Evolutionary conservation across 1,139 yeast species (phyloP), one percentile per base, ranked within the genome.

Genomic region (Blastobotrys apis): DNA sequence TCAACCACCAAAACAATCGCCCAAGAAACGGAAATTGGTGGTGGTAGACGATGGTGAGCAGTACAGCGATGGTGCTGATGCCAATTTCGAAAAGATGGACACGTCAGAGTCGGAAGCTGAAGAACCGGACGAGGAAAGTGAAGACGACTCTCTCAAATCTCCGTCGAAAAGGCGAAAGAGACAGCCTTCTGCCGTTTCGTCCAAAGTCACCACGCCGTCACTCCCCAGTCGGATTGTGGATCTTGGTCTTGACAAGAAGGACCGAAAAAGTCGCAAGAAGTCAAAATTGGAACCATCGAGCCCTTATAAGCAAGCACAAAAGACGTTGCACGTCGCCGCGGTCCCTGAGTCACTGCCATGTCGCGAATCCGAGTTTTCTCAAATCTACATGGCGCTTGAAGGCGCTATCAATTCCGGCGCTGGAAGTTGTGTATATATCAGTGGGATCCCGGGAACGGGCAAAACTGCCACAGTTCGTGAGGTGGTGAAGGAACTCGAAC

Each of bases 381-480:
- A 81, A 46, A 69, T 92, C 6, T 84, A 80, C 60, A 64, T 78
- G 43, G 79, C 80, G 39, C 63, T 92, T n/a, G 92, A 87, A 56
- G 73, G 80, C 41, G 87, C 96, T 1, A 78, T 92, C 27, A 74
- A 74, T 44, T 75, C 82, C 15, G 77, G 77, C 37, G 75, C 83
- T 1, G 97, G 98, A 0, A 77, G 92, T 16, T 86, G 96, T 56
- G 67, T 92, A 5, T 92, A 90, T 58, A 80, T 92, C 5, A 86
- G 96, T 64, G 99, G 99, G 1, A 88, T 97, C 0, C 98, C 99
- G 0, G 99, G 99, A 9, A 90, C 94, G 3, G 99, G 99, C 12
- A 92, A 92, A 62, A 92, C 99, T 0, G 94, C 95, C 5, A 92
- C 97, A 0, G 81, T 92, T 2, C 69, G 95, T 47, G 95, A 88